Evolutionary conservation across 192 early-diverging fungal genomes (phyloP).

Genomic region (Phlyctochytrium bullatum): DNA sequence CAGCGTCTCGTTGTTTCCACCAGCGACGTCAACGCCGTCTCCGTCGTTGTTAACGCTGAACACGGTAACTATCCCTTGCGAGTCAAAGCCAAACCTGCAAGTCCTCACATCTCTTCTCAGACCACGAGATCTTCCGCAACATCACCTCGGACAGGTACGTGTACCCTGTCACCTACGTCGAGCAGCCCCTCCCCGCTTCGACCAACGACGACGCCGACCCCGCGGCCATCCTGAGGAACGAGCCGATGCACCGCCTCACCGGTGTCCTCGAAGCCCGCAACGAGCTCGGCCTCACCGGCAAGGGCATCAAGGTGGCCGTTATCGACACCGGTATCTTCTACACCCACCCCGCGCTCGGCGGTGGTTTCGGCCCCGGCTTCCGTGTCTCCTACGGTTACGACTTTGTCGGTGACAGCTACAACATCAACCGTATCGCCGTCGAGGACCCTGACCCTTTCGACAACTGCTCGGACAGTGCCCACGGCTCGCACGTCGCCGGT

Average conservation of each 20-base stretch:
- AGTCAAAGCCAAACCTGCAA: no score
- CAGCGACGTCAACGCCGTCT: no score
- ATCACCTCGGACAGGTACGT: no score
- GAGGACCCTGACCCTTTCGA: constrained; percentile 42
- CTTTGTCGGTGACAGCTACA: constrained; percentile 37
- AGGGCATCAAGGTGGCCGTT: constrained; percentile 42
- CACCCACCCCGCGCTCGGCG: constrained; percentile 45
- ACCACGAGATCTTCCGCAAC: no score
- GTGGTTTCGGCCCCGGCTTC: constrained; percentile 30
- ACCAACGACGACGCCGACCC: constrained; percentile 2
- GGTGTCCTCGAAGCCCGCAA: constrained; percentile 25
- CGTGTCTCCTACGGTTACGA: constrained; percentile 30
- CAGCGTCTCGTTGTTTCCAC: no score
- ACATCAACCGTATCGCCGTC: constrained; percentile 4
- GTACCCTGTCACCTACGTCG: no score
- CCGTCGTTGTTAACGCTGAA: no score
- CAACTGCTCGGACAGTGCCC: constrained; percentile 28
- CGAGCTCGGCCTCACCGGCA: constrained; percentile 28
- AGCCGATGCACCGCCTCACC: constrained; percentile 22
- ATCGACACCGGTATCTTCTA: constrained; percentile 45
- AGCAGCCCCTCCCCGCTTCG: no score
- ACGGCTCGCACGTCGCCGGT: constrained; percentile 46
- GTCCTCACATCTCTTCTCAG: no score
- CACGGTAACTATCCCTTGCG: no score
- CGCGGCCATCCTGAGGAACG: constrained; percentile 6